phyloP scores from a whole-genome alignment of 1,284 basidiomycete genomes.

The Leucoagaricus sp. region DNA sequence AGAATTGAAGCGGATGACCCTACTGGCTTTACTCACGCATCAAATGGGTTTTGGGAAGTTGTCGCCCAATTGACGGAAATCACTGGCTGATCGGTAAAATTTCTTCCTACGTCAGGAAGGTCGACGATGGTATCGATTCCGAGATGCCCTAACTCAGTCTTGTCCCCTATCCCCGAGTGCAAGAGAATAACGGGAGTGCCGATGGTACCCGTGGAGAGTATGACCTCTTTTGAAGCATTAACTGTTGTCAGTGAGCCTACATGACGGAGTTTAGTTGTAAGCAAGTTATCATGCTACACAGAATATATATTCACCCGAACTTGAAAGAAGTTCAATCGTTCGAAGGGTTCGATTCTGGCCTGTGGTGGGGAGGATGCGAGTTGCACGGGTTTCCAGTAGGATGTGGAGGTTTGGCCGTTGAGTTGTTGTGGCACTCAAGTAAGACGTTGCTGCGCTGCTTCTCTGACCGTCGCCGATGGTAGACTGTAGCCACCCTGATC shows the following conservation, averaged over 20 bases:
- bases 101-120: conserved; percentile 32
- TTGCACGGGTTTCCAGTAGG: conserved; percentile 32
- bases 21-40: conserved; percentile 7
- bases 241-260: conserved; percentile 4
- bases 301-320: conserved; percentile 2
- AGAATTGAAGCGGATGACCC: no score
- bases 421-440: conserved; percentile 25
- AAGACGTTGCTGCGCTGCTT: conserved; percentile 34
- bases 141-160: conserved; percentile 19
- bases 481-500: conserved; percentile 35
- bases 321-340: conserved; percentile 15
- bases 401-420: conserved; percentile 32
- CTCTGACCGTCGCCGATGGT: conserved; percentile 31
- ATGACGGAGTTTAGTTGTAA: background rate
- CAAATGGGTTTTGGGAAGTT: conserved; percentile 12
- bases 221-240: conserved; percentile 31
- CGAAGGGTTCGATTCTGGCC: background rate
- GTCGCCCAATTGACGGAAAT: conserved; percentile 18
- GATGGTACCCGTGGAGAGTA: conserved; percentile 32
- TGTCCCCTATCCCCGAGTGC: conserved; percentile 33
- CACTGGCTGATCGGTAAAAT: conserved; percentile 26
- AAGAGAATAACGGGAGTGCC: conserved; percentile 31
- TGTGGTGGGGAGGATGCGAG: conserved; percentile 15
- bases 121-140: conserved; percentile 27
- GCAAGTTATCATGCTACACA: no score